Percentiles rank a stretch among this genome's conserved stretches.
These are phyloP conservation scores for Heterobasidion occidentale DNA, from an alignment of 1,284 basidiomycete species.

Conservation along the genomic window DNA sequence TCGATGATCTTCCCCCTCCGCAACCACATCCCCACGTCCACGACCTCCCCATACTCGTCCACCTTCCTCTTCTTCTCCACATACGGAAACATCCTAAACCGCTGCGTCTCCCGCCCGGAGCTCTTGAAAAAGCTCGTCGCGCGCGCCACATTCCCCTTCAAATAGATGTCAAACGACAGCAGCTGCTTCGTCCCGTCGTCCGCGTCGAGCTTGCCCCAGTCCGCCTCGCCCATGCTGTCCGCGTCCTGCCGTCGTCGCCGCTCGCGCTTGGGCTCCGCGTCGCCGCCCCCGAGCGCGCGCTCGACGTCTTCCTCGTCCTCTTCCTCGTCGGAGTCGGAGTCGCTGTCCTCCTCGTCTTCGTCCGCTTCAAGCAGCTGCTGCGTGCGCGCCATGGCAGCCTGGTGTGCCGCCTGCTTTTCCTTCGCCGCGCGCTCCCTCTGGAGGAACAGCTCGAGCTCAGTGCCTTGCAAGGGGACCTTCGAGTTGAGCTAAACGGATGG, in stretches of 20 bases:
- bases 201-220: slow-evolving; percentile 57
- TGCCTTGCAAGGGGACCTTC: slow-evolving; percentile 82
- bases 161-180: slow-evolving; percentile 91
- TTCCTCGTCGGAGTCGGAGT: slow-evolving; percentile 58
- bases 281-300: slow-evolving; percentile 45
- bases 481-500: slow-evolving; percentile 61
- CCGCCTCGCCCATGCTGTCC: slow-evolving; percentile 19
- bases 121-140: slow-evolving; percentile 81
- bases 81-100: slow-evolving; percentile 97
- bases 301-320: slow-evolving; percentile 67
- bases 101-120: slow-evolving; percentile 55
- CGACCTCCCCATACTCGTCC: slow-evolving; percentile 92
- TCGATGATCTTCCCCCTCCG: slow-evolving; percentile 84
- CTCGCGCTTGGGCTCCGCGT: slow-evolving; percentile 40
- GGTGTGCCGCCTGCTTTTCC: slow-evolving; percentile 82
- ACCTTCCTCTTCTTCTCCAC: slow-evolving; percentile 89
- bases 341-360: slow-evolving; percentile 60
- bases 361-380: slow-evolving; percentile 89
- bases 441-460: slow-evolving; percentile 79
- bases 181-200: slow-evolving; percentile 64
- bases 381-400: slow-evolving; percentile 77
- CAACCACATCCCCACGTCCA: slow-evolving; percentile 93
- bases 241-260: slow-evolving; percentile 31
- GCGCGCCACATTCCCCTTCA: slow-evolving; percentile 88
- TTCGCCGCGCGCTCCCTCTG: slow-evolving; percentile 74